Evolutionary conservation across 805 yeast species (phyloP), one percentile per base, ranked within the genome.

Genomic region (Metschnikowia aberdeeniae): DNA sequence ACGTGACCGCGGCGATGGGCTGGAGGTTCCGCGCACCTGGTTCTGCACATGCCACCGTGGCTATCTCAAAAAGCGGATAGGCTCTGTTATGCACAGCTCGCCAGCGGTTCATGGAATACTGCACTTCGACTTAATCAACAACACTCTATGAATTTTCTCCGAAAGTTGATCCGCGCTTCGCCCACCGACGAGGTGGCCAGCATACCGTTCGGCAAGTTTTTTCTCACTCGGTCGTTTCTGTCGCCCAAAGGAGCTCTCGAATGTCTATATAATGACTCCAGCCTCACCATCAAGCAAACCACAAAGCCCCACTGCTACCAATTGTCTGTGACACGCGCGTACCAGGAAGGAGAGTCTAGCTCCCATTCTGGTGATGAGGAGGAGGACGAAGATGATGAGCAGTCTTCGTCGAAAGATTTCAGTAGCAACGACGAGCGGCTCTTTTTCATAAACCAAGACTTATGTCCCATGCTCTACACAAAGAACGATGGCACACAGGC

Each of bases 221-320:
- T 74, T 58, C 71, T 92, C 36, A 75, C 85, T 13, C 71, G 98
- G 40, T 75, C 86, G 1, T 85, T 86, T 5, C 75, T 73, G 19
- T 86, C 96, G 2, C 97, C 97, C 10, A 88, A 89, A 61, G 90
- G 96, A 7, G 89, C 82, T 22, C 71, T 81, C 30, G 97, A 93
- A 63, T 84, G 90, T 56, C 71, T 89, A 17, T 90, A 81, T 63
- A 83, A 80, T 47, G 95, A 88, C 54, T 90, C 95, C 1, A 80
- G 81, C 32, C 81, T 92, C 11, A 69, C 82, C 2, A 81, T 92
- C 40, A 73, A 88, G 34, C 80, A 79, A 48, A 81, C 90, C 1
- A 72, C 86, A 3, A 75, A 80, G 6, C 82, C 83, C 11, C 84
- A 67, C 57, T 75, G 77, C 54, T 86, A 83, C 61, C 89, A 86